phyloP scores from a whole-genome alignment of 164 flowering plant genomes.

The Aristolochia fimbriata region DNA sequence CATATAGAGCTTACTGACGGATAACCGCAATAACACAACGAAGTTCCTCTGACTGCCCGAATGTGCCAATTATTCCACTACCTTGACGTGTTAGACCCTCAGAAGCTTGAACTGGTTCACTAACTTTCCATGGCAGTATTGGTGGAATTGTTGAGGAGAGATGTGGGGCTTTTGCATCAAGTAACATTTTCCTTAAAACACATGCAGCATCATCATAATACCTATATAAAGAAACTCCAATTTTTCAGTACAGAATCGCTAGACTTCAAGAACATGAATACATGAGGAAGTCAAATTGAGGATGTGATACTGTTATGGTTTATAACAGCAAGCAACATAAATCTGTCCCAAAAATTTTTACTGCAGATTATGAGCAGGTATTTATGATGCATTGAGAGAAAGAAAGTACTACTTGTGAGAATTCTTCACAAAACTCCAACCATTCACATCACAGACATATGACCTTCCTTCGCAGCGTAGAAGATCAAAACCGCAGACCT shows the following conservation, averaged over 20 bases:
- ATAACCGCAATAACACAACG: constrained; percentile 88
- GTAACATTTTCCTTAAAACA: constrained; percentile 89
- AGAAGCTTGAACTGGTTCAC: constrained; percentile 65
- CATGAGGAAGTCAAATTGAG: neutral
- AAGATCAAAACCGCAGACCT: constrained; percentile 99
- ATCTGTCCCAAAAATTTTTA: no score
- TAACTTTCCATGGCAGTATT: constrained; percentile 87
- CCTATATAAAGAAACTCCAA: constrained; percentile 25
- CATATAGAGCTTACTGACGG: constrained; percentile 66
- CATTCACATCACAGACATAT: constrained; percentile 99
- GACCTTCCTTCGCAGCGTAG: constrained; percentile 95
- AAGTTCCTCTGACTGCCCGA: constrained; percentile 96
- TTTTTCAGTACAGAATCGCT: neutral
- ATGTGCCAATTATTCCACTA: constrained; percentile 93
- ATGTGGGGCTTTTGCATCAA: constrained; percentile 99
- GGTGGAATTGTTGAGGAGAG: constrained; percentile 95
- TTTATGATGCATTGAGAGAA: neutral
- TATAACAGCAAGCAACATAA: neutral
- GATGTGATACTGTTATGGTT: neutral
- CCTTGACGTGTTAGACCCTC: constrained; percentile 98
- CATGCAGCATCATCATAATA: constrained; percentile 99
- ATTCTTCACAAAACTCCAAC: constrained; percentile 99
- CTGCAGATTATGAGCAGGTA: neutral
- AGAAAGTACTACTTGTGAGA: constrained; percentile 70
- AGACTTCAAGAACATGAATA: neutral